phyloP scores from a whole-genome alignment of 2,329 filamentous ascomycete species.

The Hypoxylon sp. region DNA sequence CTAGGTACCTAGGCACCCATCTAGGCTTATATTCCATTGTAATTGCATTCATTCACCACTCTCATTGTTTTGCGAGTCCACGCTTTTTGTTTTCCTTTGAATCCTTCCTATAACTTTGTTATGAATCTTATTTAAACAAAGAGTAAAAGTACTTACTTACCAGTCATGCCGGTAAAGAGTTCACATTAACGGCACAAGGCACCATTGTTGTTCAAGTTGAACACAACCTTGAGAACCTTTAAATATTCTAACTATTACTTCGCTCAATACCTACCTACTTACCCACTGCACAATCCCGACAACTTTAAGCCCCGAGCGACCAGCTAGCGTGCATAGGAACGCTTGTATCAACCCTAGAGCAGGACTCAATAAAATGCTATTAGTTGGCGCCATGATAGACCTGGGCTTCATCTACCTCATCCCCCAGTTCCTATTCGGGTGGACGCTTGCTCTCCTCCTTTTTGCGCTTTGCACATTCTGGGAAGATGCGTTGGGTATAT shows the following conservation, averaged over 20 bases:
- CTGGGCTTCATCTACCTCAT: slow-evolving; percentile 1
- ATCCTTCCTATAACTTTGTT: too few species aligned
- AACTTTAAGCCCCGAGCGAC: neutral
- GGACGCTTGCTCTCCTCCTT: slow-evolving; percentile 15
- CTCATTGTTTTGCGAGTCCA: too few species aligned
- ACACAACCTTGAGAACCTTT: neutral
- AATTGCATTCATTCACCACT: too few species aligned
- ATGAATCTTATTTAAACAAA: neutral
- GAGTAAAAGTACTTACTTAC: neutral
- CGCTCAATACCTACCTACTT: neutral
- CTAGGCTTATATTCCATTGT: too few species aligned
- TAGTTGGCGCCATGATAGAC: slow-evolving; percentile 6
- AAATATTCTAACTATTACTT: neutral
- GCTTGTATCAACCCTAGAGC: neutral
- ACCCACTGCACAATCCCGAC: neutral
- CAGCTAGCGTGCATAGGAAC: neutral
- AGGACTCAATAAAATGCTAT: neutral
- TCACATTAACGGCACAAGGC: neutral
- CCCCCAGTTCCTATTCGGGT: slow-evolving; percentile 19
- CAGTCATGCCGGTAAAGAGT: neutral
- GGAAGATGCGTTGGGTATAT: neutral
- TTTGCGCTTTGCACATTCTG: neutral
- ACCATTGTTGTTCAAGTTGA: neutral
- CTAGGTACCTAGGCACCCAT: too few species aligned
- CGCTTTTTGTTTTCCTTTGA: too few species aligned